Percentiles rank a stretch among this genome's conserved stretches.
Evolutionary conservation across 371 early-diverging fungal genomes (phyloP).

Genomic region (Thermomucor indicae-seudaticae): DNA sequence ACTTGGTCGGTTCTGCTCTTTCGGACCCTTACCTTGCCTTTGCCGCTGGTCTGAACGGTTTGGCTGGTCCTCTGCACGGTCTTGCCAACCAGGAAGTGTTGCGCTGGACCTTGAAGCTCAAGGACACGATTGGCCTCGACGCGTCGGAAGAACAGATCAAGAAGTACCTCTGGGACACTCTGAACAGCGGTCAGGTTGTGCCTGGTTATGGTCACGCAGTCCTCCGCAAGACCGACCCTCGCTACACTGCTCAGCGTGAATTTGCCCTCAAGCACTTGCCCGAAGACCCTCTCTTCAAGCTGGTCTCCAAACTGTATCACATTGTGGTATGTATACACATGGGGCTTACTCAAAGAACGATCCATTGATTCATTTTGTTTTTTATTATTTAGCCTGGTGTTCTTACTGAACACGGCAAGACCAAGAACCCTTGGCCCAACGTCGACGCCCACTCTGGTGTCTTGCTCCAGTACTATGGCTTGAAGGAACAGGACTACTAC

Average conservation of each 20-base stretch:
- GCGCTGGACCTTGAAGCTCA: constrained; percentile 95
- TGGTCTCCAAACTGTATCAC: constrained; percentile 95
- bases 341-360: background rate
- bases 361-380: background rate
- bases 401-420: constrained; percentile 98
- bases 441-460: constrained; percentile 99
- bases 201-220: constrained; percentile 99
- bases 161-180: constrained; percentile 94
- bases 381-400: constrained; percentile 69
- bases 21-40: constrained; percentile 98
- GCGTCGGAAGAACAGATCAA: constrained; percentile 91
- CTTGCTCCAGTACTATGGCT: constrained; percentile 93
- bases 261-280: constrained; percentile 98
- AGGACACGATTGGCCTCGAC: constrained; percentile 78
- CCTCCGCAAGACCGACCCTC: constrained; percentile 94
- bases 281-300: constrained; percentile 93
- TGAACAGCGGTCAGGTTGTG: constrained; percentile 95
- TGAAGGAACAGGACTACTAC: constrained; percentile 98
- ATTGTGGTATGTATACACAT: constrained; percentile 57
- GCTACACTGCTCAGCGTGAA: constrained; percentile 98
- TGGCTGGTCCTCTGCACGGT: constrained; percentile 99
- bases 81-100: constrained; percentile 99
- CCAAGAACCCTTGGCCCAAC: constrained; percentile 99
- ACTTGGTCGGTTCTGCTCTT: constrained; percentile 95
- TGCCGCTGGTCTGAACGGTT: constrained; percentile 96